A percentile compares a stretch with the other conserved stretches of the same genome.
Conservation (phyloP, 305 asterid genomes). For the Fraxinus ornus region DNA sequence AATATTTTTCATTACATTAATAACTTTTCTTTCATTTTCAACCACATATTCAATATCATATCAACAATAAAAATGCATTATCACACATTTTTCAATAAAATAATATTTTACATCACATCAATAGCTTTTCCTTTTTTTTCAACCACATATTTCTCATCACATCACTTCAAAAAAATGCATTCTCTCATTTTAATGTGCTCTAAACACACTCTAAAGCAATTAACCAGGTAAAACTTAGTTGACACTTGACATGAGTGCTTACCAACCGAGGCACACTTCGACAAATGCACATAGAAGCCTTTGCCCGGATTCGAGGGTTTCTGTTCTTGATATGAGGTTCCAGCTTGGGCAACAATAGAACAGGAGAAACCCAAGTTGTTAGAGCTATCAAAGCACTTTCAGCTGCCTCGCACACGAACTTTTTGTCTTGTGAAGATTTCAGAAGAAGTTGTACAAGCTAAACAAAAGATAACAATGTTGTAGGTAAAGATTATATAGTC, state of each 20-base stretch:
- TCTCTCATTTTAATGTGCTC: too few species aligned
- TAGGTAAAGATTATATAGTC: constrained; percentile 11
- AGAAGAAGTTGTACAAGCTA: constrained; percentile 89
- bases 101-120: too few species aligned
- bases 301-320: constrained; percentile 93
- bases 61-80: too few species aligned
- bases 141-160: too few species aligned
- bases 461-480: constrained; percentile 17
- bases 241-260: constrained; percentile 22
- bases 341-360: constrained; percentile 68
- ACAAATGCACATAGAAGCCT: constrained; percentile 76
- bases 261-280: constrained; percentile 74
- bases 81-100: too few species aligned
- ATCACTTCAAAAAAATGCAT: too few species aligned
- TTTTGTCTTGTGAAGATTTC: constrained; percentile 92
- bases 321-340: constrained; percentile 69
- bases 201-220: too few species aligned
- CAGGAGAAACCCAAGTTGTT: constrained; percentile 78
- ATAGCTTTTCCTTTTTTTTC: too few species aligned
- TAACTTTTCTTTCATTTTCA: too few species aligned
- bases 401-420: constrained; percentile 89
- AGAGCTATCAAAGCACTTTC: constrained; percentile 66
- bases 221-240: neutral
- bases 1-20: too few species aligned
- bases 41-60: too few species aligned